Base-by-base conservation (phyloP, 148 eudicot genomes). In the Rhododendron ovatum region DNA sequence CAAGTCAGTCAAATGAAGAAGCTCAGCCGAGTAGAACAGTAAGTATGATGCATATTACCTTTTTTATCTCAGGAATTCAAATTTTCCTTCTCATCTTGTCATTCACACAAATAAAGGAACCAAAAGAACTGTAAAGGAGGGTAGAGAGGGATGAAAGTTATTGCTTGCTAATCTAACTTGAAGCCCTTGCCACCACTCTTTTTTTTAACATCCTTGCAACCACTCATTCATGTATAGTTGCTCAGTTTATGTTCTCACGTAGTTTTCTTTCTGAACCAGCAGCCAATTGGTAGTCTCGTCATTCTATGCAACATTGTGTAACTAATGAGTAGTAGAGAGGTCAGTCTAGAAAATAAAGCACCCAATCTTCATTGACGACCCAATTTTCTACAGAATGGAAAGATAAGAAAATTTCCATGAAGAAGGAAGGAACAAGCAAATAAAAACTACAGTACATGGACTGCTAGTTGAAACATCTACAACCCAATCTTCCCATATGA, bases 1-100 rank as follows among this genome's bases (percentile, higher is more conserved):
- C 93, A 50, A 83, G 35, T 86, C 90, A 87, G 53, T 74, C 90
- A 50, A 82, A 86, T 73, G 86, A 90, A 83, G 71, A 91, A 71
- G 82, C 87, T 83, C 88, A 91, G 82, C 81, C 90, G 11, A 84
- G 85, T 48, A 61, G 89, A 51, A 91, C 84, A 89, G 94, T 93
- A 87, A 85, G 88, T 87, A 71, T 30, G 82, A 24, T 85, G 61
- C 41, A 22, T 61, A 28, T 67, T 50, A 17, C 67, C 51, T 77
- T 47, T 77, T 77, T 41, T 41, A 43, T 39, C 13, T 75, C 47
- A 18, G 26, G 47, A 74, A 37, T 75, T 18, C 48, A 35, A 75
- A 17, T 37, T 71, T 7, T 75, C 79, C 13, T 17, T 15, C n/a
- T 39, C 12, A 1, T 75, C 48, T 2, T 39, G n/a, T 37, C 79